These are phyloP conservation scores for Irineochytrium annulatum DNA, from an alignment of 192 early-diverging fungal species.

Conservation along the genomic window DNA sequence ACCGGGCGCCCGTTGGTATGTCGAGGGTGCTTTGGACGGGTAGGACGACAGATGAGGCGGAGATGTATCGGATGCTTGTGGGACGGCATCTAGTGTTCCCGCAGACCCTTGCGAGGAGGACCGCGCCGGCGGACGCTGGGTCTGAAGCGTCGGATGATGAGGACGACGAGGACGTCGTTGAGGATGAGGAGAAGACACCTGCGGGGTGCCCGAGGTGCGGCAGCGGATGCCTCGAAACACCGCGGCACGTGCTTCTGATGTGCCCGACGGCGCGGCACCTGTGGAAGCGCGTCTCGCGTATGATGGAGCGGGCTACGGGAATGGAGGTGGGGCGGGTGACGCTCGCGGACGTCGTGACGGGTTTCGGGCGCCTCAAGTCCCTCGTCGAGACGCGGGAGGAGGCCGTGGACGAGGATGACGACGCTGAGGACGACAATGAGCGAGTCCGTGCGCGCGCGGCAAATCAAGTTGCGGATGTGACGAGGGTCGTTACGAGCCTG, in stretches of 20 bases:
- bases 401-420: not conserved
- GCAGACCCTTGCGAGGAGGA: no score
- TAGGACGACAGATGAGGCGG: not conserved
- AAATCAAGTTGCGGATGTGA: not conserved
- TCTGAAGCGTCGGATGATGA: no score
- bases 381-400: not conserved
- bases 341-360: not conserved
- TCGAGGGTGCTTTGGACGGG: not conserved
- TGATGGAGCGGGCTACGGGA: not conserved
- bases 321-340: not conserved
- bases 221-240: not conserved
- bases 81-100: not conserved
- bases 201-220: not conserved
- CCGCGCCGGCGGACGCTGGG: no score
- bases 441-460: not conserved
- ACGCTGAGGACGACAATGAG: not conserved
- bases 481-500: not conserved
- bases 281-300: not conserved
- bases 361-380: not conserved
- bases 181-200: no score
- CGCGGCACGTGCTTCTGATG: not conserved
- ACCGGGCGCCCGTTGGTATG: not conserved
- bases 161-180: not conserved
- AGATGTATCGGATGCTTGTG: not conserved
- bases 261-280: not conserved